Percentiles rank a stretch among this genome's conserved stretches.
Conservation (phyloP, 176 grass and related monocot species). For the Tillandsia fasciculata region DNA sequence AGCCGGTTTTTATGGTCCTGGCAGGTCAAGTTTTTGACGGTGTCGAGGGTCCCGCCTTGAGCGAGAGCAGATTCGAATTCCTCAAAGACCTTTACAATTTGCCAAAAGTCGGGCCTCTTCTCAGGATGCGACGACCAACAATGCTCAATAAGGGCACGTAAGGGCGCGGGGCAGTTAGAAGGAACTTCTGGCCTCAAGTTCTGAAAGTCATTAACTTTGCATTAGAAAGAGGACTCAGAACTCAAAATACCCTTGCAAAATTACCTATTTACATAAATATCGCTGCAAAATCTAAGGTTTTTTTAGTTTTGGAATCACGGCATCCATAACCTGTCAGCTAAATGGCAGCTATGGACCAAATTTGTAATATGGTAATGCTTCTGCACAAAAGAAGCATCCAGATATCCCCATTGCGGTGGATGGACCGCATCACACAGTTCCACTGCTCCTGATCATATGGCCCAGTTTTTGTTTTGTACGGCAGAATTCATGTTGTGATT, state of each 20-base stretch:
- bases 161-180: constrained; percentile 46
- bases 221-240: neutral
- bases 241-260: neutral
- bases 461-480: too few species aligned
- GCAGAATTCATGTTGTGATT: neutral
- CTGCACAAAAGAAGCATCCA: too few species aligned
- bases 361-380: too few species aligned
- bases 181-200: constrained; percentile 49
- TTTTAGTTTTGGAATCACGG: too few species aligned
- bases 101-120: constrained; percentile 90
- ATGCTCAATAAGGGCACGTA: constrained; percentile 57
- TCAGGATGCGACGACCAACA: constrained; percentile 62
- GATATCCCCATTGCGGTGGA: too few species aligned
- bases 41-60: constrained; percentile 50
- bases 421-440: too few species aligned
- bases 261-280: too few species aligned
- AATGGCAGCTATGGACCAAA: too few species aligned
- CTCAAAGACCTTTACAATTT: constrained; percentile 67
- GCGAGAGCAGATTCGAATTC: constrained; percentile 38
- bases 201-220: constrained; percentile 26
- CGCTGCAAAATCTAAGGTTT: too few species aligned
- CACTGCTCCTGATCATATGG: too few species aligned
- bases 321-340: too few species aligned
- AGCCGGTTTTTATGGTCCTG: constrained; percentile 60
- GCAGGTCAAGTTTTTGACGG: constrained; percentile 34